A percentile compares a stretch with the other conserved stretches of the same genome.
These are phyloP conservation scores for Macadamia tetraphylla DNA, from an alignment of 164 flowering plant genomes.

Conservation along the genomic window DNA sequence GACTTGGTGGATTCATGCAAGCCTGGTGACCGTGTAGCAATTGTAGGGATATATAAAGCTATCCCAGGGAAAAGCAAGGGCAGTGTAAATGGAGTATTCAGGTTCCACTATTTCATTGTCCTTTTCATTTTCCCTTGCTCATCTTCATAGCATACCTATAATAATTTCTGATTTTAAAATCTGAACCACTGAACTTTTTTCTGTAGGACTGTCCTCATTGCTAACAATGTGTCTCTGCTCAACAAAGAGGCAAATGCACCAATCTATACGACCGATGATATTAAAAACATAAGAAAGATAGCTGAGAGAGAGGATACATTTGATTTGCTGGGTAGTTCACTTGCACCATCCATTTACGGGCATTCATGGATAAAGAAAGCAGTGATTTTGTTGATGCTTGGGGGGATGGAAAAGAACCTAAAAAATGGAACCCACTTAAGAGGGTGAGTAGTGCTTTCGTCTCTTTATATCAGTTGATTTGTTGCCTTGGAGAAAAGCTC, in stretches of 20 bases:
- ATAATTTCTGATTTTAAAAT: not conserved
- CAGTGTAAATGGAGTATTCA: slow-evolving; percentile 93
- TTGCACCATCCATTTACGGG: slow-evolving; percentile 98
- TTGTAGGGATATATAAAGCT: slow-evolving; percentile 93
- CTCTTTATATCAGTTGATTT: not conserved
- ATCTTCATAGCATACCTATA: not conserved
- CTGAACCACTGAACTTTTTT: slow-evolving; percentile 8
- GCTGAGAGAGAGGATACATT: slow-evolving; percentile 72
- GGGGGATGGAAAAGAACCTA: slow-evolving; percentile 94
- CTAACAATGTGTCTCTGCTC: slow-evolving; percentile 83
- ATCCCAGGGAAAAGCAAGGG: slow-evolving; percentile 94
- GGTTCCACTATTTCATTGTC: slow-evolving; percentile 31
- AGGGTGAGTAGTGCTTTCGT: slow-evolving; percentile 51
- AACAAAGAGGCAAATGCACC: slow-evolving; percentile 96
- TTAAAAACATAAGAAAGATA: slow-evolving; percentile 69
- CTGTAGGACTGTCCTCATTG: slow-evolving; percentile 86
- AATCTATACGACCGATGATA: slow-evolving; percentile 58
- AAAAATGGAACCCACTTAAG: slow-evolving; percentile 94
- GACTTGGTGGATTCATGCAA: slow-evolving; percentile 97
- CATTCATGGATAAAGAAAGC: slow-evolving; percentile 99
- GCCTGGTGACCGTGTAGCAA: slow-evolving; percentile 95
- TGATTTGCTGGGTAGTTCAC: slow-evolving; percentile 88
- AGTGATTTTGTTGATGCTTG: slow-evolving; percentile 84
- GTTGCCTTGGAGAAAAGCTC: not conserved
- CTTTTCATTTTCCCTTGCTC: not conserved